Evolutionary conservation across 768 basidiomycete species (phyloP).

Genomic region (Glaciozyma antarctica): DNA sequence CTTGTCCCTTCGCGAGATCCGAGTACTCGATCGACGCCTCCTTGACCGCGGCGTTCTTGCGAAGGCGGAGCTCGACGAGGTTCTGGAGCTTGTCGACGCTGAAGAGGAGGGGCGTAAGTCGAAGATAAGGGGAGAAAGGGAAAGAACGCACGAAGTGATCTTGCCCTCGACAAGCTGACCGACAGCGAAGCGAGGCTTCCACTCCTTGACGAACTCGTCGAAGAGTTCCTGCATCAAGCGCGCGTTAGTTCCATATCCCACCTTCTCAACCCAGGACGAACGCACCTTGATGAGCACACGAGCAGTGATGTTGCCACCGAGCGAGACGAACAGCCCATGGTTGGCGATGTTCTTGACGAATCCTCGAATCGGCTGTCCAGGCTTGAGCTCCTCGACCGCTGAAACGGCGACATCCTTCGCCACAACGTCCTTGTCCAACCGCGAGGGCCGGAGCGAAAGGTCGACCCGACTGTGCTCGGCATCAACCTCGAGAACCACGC

Average conservation of each 20-base stretch:
- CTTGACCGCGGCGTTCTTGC: constrained; percentile 40
- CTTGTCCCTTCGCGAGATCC: constrained; percentile 66
- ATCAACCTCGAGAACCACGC: constrained; percentile 62
- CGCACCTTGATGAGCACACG: constrained; percentile 80
- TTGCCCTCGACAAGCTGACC: constrained; percentile 82
- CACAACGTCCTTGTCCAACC: constrained; percentile 46
- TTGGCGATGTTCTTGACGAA: constrained; percentile 81
- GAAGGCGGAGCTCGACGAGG: constrained; percentile 85
- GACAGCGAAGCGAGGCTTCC: constrained; percentile 68
- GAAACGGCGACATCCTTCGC: constrained; percentile 57
- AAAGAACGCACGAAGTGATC: constrained; percentile 55
- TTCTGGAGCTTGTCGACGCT: constrained; percentile 64
- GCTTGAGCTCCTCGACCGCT: constrained; percentile 52
- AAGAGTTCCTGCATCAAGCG: constrained; percentile 21
- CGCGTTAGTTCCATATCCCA: not conserved
- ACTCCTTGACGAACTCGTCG: constrained; percentile 82
- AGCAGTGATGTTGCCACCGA: constrained; percentile 76
- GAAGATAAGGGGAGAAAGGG: not conserved
- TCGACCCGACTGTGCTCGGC: constrained; percentile 55
- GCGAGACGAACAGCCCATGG: constrained; percentile 76
- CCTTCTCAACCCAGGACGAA: not conserved
- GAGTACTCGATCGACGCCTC: constrained; percentile 37
- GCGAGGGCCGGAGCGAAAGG: constrained; percentile 72
- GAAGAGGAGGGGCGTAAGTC: not conserved
- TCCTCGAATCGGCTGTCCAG: constrained; percentile 69